Evolutionary conservation across 1,284 basidiomycete species (phyloP), one percentile per base, ranked within the genome.

Genomic region (Porodaedalea pini): DNA sequence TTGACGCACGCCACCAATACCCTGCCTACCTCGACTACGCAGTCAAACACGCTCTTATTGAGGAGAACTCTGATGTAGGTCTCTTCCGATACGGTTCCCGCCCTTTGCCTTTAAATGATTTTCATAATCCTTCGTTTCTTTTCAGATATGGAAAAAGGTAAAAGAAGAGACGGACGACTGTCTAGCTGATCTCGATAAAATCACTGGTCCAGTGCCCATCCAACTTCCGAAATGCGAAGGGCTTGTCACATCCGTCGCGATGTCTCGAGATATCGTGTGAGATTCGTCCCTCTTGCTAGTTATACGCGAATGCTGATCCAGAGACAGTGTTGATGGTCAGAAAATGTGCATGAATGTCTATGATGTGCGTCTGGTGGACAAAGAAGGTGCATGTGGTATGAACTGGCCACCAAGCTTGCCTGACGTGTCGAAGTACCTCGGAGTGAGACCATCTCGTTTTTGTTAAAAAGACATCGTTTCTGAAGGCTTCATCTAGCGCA

Each of bases 341-440:
- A 71, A 78, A 37, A 88, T 84, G 71, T 99, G 96, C 71, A 78
- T 95, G 66, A 99, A 99, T 70, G 85, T 98, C 45, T 99, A 99
- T 67, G 97, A 99, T 67, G 83, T 98, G 19, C 87, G 97, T 32
- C 74, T 92, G 27, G 84, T 88, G 55, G 97, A 99, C 69, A 80
- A 79, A 11, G 76, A 71, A 47, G 95, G 95, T n/a, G 87, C 85
- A 2, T 99, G 96, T 71, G 96, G 96, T 1, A 92, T 98, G 92
- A 96, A 96, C 71, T 99, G 96, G 96, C 96, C 96, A 3, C 86
- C 88, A n/a, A 92, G 94, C 63, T 81, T 99, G 23, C 70, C 77
- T 7, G 83, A 88, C 48, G 79, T 98, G 37, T 88, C 86, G 41
- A 73, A 76, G 2, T 98, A 95, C 68, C 82, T 99, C 11, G 82